A percentile compares a stretch with the other conserved stretches of the same genome.
Conservation (phyloP, 1,284 basidiomycete genomes). For the Cryptococcus neoformans region DNA sequence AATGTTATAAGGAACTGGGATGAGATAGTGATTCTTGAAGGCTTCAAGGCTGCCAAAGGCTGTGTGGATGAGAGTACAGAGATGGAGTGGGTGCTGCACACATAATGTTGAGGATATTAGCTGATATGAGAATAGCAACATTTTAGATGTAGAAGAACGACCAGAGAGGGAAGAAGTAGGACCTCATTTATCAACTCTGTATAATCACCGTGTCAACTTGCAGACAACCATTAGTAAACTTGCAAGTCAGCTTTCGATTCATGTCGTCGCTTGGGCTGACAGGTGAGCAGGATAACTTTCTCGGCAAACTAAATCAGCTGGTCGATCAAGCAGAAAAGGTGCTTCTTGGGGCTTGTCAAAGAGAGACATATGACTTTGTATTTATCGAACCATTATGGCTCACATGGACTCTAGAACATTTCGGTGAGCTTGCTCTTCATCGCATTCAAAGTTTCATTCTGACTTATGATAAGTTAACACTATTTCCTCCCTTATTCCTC, state of each 20-base stretch:
- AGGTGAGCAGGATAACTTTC: neutral
- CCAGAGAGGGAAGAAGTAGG: conserved; percentile 32
- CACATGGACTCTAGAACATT: conserved; percentile 44
- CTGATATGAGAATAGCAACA: conserved; percentile 26
- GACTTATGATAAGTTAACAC: conserved; percentile 25
- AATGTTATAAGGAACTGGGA: conserved; percentile 40
- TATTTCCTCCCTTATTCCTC: conserved; percentile 27
- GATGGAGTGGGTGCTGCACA: conserved; percentile 22
- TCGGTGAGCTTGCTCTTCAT: conserved; percentile 25
- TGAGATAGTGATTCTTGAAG: conserved; percentile 38
- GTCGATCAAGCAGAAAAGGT: conserved; percentile 42
- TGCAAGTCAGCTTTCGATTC: conserved; percentile 15
- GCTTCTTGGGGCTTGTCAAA: conserved; percentile 36
- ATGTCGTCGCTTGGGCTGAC: no score
- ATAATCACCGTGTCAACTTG: conserved; percentile 16
- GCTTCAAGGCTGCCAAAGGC: conserved; percentile 38
- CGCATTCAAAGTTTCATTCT: neutral
- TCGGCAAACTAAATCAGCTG: conserved; percentile 32
- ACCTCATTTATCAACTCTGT: conserved; percentile 22
- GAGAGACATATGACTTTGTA: conserved; percentile 27
- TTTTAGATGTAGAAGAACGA: conserved; percentile 24
- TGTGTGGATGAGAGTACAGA: conserved; percentile 28
- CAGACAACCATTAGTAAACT: conserved; percentile 30
- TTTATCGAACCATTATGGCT: conserved; percentile 39
- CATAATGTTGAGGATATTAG: neutral